Evolutionary conservation across 805 yeast species (phyloP), one percentile per base, ranked within the genome.

Genomic region (Candida dendrica): DNA sequence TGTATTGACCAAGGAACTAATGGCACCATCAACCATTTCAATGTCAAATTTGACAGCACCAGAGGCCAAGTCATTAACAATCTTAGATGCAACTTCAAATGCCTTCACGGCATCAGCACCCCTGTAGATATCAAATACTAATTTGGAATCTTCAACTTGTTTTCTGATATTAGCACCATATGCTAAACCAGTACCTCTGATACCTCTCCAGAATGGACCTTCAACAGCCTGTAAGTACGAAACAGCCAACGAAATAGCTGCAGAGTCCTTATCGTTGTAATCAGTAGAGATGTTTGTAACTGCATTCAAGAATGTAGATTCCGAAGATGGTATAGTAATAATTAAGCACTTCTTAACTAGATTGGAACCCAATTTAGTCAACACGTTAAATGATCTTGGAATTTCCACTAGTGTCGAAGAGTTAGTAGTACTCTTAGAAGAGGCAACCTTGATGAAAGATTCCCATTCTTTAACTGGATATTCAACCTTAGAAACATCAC

Each of bases 201-300:
- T 85, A 42, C 95, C 96, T 53, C 87, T 76, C 97, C 98, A 91
- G 48, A 91, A 82, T 30, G 98, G 98, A 3, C 98, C 98, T 60
- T 93, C 98, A 16, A 87, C 88, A 31, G 88, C 84, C 49, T 82
- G 84, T 42, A 93, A 67, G 52, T 80, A 84, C 42, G 84, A 89
- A 6, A 83, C 72, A 6, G 89, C 86, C 22, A 90, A 71, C 0
- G 82, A 73, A 34, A 91, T 69, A 20, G 81, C 82, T 40, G 84
- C 79, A 26, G 80, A 68, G 51, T 90, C 96, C 17, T 69, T 65
- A 38, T 78, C 71, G 13, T 60, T 52, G 49, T 74, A 79, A 42
- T 67, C 69, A 1, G 71, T 65, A 1, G 91, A 87, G 13, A 84
- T 76, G 2, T 65, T 65, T 0, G 95, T 71, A 6, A 79, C 61